Percentiles rank a stretch among this genome's conserved stretches.
Evolutionary conservation across 2,329 filamentous ascomycete genomes (phyloP).

Genomic region (Colletotrichum orbiculare): DNA sequence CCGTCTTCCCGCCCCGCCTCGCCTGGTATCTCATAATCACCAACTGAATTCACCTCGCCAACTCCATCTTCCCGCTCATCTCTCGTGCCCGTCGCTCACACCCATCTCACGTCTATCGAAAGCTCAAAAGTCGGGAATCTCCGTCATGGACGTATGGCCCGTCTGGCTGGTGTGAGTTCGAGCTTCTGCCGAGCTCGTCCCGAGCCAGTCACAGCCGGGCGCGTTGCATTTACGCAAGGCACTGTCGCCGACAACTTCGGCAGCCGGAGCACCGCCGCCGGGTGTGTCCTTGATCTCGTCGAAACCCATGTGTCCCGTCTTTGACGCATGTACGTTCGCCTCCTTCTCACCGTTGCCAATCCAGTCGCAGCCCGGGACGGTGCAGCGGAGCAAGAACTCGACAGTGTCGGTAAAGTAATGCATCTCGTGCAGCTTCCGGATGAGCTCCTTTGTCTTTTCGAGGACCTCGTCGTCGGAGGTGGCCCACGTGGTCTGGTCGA

Average conservation of each 20-base stretch:
- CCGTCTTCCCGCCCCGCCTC: too few relatives aligned
- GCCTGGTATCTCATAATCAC: too few relatives aligned
- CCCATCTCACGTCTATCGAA: too few relatives aligned
- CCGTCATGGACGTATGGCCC: slow-evolving; percentile 61
- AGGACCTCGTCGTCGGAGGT: slow-evolving; percentile 74
- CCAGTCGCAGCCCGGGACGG: slow-evolving; percentile 71
- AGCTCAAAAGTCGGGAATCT: slow-evolving; percentile 49
- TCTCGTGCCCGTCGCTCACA: too few relatives aligned
- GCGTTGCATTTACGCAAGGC: slow-evolving; percentile 82
- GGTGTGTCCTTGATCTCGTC: slow-evolving; percentile 71
- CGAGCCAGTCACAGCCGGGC: slow-evolving; percentile 69
- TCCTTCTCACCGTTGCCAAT: slow-evolving; percentile 74
- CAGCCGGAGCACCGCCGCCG: slow-evolving; percentile 51
- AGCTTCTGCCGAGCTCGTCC: slow-evolving; percentile 72
- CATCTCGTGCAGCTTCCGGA: slow-evolving; percentile 71
- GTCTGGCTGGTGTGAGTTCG: slow-evolving; percentile 69
- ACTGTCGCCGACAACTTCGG: slow-evolving; percentile 47
- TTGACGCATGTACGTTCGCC: slow-evolving; percentile 70
- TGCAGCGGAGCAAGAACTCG: slow-evolving; percentile 82
- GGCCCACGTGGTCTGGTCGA: slow-evolving; percentile 74
- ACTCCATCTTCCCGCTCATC: too few relatives aligned
- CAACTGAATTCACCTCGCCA: too few relatives aligned
- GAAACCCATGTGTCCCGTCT: slow-evolving; percentile 70
- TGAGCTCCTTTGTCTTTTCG: slow-evolving; percentile 72
- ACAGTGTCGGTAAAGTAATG: slow-evolving; percentile 93